Evolutionary conservation across 768 basidiomycete species (phyloP), one percentile per base, ranked within the genome.

Genomic region (Podaxis sp.): DNA sequence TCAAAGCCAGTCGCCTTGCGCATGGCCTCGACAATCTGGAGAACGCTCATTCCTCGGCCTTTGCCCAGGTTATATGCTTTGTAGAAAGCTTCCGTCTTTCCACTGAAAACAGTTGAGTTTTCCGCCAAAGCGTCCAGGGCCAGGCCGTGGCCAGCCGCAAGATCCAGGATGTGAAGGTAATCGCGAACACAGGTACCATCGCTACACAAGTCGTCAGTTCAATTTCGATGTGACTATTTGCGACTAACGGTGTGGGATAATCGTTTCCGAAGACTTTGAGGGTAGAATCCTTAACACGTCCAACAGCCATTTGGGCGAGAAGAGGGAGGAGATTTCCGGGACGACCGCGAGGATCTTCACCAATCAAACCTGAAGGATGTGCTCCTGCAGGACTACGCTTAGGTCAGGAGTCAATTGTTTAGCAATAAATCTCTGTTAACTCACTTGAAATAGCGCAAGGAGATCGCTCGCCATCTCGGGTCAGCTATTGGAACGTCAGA

Each of bases 121-220:
- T 83, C 77, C 2, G 76, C 80, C 26, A 99, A 84, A 13, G 93
- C 94, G 56, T 96, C 90, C 44, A 99, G 82, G 1, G 97, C 94
- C 54, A 95, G 85, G 55, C 96, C 81, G 75, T 99, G 97, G 1
- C 97, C 97, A 15, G 87, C 80, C n/a, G 97, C 94, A 52, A 99
- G 83, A 74, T 99, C 97, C 72, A 98, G 85, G 64, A 99, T 86
- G 69, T 95, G 94, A 12, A 95, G 80, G 74, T 95, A 95, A 75
- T 99, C 96, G 48, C 96, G 89, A n/a, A 99, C 93, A 70, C 96
- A 99, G 7, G 96, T 98, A 8, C 96, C 96, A 71, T 99, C 96
- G 40, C 92, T 93, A 66, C 6, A 53, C 41, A 61, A 52, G 40
- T n/a, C 11, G 49, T 62, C 20, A 67, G 66, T 62, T 30, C 6